Percentiles rank a stretch among this genome's conserved stretches.
These are phyloP conservation scores for Ambrosia artemisiifolia DNA, from an alignment of 129 eudicot genomes.

Conservation along the genomic window DNA sequence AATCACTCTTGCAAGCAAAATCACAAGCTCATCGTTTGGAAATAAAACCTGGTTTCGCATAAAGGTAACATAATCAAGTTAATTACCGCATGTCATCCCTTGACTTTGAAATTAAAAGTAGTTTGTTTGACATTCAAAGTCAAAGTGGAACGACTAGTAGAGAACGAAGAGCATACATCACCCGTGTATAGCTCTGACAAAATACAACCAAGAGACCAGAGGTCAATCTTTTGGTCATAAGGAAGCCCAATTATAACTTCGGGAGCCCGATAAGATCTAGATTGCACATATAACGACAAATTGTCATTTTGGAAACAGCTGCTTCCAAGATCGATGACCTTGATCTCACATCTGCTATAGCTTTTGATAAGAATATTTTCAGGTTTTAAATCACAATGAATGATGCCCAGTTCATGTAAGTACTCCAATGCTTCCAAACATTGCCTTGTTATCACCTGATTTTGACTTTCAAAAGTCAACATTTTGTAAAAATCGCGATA, in stretches of 20 bases:
- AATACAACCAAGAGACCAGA: slow-evolving; percentile 98
- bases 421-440: slow-evolving; percentile 85
- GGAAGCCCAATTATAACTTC: slow-evolving; percentile 90
- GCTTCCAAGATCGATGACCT: slow-evolving; percentile 98
- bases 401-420: slow-evolving; percentile 79
- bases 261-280: slow-evolving; percentile 98
- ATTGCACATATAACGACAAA: slow-evolving; percentile 85
- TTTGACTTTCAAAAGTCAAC: slow-evolving; percentile 17
- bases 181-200: slow-evolving; percentile 84
- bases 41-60: slow-evolving; percentile 63
- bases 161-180: slow-evolving; percentile 47
- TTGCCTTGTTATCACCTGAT: slow-evolving; percentile 77
- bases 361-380: slow-evolving; percentile 92
- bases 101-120: slow-evolving; percentile 4
- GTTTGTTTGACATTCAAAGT: slow-evolving; percentile 8
- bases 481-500: not conserved
- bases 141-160: not conserved
- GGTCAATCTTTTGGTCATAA: slow-evolving; percentile 85
- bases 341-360: slow-evolving; percentile 86
- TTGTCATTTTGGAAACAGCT: slow-evolving; percentile 84
- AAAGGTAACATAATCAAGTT: slow-evolving; percentile 6
- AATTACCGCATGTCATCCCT: not conserved
- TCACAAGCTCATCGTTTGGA: slow-evolving; percentile 73
- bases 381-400: slow-evolving; percentile 97
- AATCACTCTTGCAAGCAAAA: slow-evolving; percentile 80